Conservation (phyloP, 352 stramenopile species). For the Phytophthora boehmeriae region DNA sequence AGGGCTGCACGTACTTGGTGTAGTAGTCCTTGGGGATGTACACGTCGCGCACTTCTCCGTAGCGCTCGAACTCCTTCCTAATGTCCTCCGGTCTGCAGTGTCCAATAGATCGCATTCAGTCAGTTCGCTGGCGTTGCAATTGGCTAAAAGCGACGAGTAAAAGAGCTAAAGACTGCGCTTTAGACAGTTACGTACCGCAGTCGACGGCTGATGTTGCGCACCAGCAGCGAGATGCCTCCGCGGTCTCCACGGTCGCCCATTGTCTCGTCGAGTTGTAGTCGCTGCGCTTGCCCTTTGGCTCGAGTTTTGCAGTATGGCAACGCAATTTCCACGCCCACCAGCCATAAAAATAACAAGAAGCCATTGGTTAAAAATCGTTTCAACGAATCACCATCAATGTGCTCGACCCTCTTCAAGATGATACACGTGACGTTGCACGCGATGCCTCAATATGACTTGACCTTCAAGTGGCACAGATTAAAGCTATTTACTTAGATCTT, state of each 20-base stretch:
- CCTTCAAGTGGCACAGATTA: no score
- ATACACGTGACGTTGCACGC: no score
- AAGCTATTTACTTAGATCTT: constrained; percentile 48
- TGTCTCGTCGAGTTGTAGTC: constrained; percentile 15
- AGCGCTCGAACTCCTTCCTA: constrained; percentile 92
- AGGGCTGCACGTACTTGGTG: constrained; percentile 69
- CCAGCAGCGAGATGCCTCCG: constrained; percentile 91
- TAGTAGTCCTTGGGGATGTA: constrained; percentile 96
- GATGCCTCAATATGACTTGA: no score
- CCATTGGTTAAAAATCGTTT: no score
- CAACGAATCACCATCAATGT: background rate
- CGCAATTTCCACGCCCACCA: background rate
- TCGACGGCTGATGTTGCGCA: constrained; percentile 93
- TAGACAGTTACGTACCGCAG: constrained; percentile 57
- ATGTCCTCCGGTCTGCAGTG: constrained; percentile 86
- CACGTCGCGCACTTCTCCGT: constrained; percentile 94
- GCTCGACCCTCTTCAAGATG: background rate
- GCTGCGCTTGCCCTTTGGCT: constrained; percentile 24
- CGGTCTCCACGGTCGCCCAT: constrained; percentile 35
- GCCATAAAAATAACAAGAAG: no score
- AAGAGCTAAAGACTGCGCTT: background rate
- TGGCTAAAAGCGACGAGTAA: background rate
- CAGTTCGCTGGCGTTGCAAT: constrained; percentile 12
- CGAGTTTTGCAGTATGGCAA: constrained; percentile 26
- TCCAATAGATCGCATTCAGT: constrained; percentile 6